Evolutionary conservation across 495 filamentous ascomycete species (phyloP).

Genomic region (Evernia prunastri): DNA sequence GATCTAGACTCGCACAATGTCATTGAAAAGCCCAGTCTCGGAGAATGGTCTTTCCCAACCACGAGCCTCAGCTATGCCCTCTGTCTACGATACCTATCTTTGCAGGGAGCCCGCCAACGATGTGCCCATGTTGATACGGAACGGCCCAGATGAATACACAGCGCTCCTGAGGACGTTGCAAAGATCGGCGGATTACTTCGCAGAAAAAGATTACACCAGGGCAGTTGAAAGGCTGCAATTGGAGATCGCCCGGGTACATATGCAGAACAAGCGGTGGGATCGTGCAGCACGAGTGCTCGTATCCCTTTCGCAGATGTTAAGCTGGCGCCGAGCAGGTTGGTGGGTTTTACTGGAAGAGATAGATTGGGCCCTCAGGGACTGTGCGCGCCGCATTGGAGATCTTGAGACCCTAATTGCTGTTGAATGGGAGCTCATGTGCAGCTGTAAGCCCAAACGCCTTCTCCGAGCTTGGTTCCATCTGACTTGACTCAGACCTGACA

Average conservation of each 20-base stretch:
- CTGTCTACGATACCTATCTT: conserved; percentile 24
- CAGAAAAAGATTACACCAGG: conserved; percentile 54
- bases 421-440: conserved; percentile 77
- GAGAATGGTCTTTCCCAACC: neutral
- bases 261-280: conserved; percentile 54
- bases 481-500: conserved; percentile 46
- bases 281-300: conserved; percentile 60
- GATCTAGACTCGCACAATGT: neutral
- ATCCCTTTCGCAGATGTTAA: conserved; percentile 64
- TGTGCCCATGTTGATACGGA: conserved; percentile 23
- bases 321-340: conserved; percentile 77
- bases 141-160: conserved; percentile 24
- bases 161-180: conserved; percentile 39
- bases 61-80: conserved; percentile 7
- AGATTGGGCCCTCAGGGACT: conserved; percentile 65
- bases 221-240: conserved; percentile 62
- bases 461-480: conserved; percentile 7
- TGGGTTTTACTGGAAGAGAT: conserved; percentile 61
- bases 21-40: neutral
- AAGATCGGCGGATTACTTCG: conserved; percentile 59
- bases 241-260: conserved; percentile 62
- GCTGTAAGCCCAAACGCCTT: conserved; percentile 44
- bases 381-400: conserved; percentile 58
- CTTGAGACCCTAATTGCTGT: conserved; percentile 61
- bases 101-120: conserved; percentile 23